phyloP scores from a whole-genome alignment of 1,284 basidiomycete genomes.

The Bondarzewia mesenterica region DNA sequence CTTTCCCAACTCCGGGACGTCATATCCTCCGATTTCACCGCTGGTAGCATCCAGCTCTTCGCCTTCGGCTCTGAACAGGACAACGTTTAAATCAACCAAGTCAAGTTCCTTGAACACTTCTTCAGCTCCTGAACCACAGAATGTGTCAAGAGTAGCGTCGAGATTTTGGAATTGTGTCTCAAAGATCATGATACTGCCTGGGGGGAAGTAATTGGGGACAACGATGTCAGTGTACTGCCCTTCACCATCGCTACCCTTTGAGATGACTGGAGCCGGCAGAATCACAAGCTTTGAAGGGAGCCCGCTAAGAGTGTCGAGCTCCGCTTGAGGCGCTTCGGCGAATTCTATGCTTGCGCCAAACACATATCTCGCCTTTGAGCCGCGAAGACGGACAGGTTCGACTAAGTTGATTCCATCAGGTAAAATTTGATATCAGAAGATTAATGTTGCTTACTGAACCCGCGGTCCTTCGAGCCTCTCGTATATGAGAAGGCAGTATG shows the following conservation, averaged over 20 bases:
- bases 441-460: conserved; percentile 47
- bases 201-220: conserved; percentile 83
- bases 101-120: conserved; percentile 70
- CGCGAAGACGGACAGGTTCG: conserved; percentile 74
- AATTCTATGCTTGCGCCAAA: conserved; percentile 73
- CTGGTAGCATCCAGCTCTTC: conserved; percentile 85
- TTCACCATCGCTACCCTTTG: conserved; percentile 53
- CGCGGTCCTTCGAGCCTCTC: conserved; percentile 73
- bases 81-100: conserved; percentile 81
- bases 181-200: conserved; percentile 88
- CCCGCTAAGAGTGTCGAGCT: conserved; percentile 57
- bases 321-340: conserved; percentile 40
- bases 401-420: conserved; percentile 36
- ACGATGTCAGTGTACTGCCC: conserved; percentile 72
- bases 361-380: conserved; percentile 74
- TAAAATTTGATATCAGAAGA: conserved; percentile 1
- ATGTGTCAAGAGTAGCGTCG: conserved; percentile 57
- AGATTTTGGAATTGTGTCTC: conserved; percentile 72
- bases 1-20: conserved; percentile 64
- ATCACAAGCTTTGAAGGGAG: conserved; percentile 67
- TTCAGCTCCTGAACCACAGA: conserved; percentile 61
- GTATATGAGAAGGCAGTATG: conserved; percentile 72
- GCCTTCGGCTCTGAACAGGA: conserved; percentile 78
- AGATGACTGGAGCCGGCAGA: conserved; percentile 43
- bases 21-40: conserved; percentile 70